Conservation (phyloP, 129 eudicot species). For the Helianthus tuberosus region DNA sequence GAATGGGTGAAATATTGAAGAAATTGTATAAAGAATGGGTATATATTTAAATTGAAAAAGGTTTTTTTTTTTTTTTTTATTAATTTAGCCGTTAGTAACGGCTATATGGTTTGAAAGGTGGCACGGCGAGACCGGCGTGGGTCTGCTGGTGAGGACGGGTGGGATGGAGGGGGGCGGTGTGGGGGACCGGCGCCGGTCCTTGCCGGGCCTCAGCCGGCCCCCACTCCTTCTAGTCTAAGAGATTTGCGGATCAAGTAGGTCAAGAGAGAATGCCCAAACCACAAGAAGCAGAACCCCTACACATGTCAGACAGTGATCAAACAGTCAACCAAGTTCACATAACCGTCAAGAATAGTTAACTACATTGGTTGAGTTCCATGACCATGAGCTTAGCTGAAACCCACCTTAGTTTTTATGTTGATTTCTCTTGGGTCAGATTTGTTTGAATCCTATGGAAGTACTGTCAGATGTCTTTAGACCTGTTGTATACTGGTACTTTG, state of each 20-base stretch:
- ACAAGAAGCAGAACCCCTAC: conserved; percentile 25
- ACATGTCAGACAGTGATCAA: conserved; percentile 15
- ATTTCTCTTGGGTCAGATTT: background rate
- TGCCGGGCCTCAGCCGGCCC: too few species aligned
- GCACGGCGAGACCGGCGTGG: too few species aligned
- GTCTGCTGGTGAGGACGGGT: too few species aligned
- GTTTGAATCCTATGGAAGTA: background rate
- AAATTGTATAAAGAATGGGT: too few species aligned
- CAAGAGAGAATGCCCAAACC: conserved; percentile 19
- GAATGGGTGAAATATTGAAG: too few species aligned
- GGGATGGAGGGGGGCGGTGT: too few species aligned
- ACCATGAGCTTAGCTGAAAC: conserved; percentile 22
- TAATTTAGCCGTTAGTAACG: too few species aligned
- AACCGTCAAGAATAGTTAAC: conserved; percentile 23
- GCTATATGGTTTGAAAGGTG: too few species aligned
- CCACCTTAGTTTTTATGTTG: conserved; percentile 20
- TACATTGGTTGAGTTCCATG: conserved; percentile 29
- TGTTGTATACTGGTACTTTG: conserved; percentile 15
- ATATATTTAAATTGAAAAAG: too few species aligned
- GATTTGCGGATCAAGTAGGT: background rate
- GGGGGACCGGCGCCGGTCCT: too few species aligned
- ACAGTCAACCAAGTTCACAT: conserved; percentile 14
- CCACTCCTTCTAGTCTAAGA: too few species aligned
- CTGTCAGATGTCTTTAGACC: background rate
- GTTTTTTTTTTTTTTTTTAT: too few species aligned